Conservation (phyloP, 306 rosid genomes). For the Lathyrus aphaca region DNA sequence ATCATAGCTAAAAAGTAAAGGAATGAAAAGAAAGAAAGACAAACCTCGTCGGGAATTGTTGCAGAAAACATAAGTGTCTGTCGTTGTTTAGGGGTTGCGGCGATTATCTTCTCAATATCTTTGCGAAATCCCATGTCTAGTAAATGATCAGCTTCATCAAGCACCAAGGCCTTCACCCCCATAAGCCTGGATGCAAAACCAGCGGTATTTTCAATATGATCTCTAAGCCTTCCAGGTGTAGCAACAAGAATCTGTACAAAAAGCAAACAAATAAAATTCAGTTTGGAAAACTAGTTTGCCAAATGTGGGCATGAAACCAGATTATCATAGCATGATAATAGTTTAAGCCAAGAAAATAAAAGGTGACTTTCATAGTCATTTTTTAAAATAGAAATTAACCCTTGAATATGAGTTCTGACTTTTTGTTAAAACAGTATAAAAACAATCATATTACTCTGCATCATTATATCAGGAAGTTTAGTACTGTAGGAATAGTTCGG, state of each 20-base stretch:
- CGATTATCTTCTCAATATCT: constrained; percentile 88
- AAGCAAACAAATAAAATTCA: constrained; percentile 15
- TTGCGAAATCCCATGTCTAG: constrained; percentile 99
- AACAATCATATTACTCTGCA: background rate
- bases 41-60: constrained; percentile 92
- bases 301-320: background rate
- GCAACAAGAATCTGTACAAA: constrained; percentile 90
- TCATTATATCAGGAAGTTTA: constrained; percentile 3
- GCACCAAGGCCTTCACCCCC: constrained; percentile 94
- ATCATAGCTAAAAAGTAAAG: constrained; percentile 11
- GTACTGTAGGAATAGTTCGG: constrained; percentile 1
- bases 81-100: constrained; percentile 91
- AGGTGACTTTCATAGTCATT: background rate
- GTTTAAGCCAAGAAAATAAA: background rate
- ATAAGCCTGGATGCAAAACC: constrained; percentile 92
- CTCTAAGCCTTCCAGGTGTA: constrained; percentile 98
- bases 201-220: constrained; percentile 91
- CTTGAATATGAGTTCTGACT: background rate
- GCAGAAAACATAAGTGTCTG: constrained; percentile 96
- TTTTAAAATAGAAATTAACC: background rate
- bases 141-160: constrained; percentile 98
- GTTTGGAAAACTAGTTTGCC: constrained; percentile 1
- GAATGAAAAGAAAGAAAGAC: background rate
- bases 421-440: constrained; percentile 4
- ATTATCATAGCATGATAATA: background rate